These are phyloP conservation scores for Linaria vulgaris DNA, from an alignment of 257 asterid genomes.

Conservation along the genomic window DNA sequence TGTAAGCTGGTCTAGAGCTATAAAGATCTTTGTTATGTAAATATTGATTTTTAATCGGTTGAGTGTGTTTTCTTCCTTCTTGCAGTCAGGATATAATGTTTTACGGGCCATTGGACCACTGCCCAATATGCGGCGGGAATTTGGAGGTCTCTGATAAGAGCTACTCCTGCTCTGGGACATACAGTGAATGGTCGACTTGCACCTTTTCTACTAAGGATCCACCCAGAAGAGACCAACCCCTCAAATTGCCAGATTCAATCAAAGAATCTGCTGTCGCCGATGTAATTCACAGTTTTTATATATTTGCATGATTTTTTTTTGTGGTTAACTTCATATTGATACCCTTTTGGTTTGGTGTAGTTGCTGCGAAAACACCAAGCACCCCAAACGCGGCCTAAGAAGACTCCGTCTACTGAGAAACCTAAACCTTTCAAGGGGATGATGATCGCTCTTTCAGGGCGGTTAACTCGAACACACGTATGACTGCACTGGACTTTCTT, in stretches of 20 bases:
- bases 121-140: constrained; percentile 56
- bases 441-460: constrained; percentile 73
- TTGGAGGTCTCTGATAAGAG: constrained; percentile 31
- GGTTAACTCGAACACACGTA: constrained; percentile 69
- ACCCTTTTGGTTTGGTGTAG: constrained; percentile 33
- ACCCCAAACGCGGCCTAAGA: constrained; percentile 35
- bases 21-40: no score
- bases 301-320: no score
- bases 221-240: constrained; percentile 52
- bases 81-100: constrained; percentile 81
- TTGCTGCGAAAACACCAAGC: constrained; percentile 48
- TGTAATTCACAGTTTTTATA: constrained; percentile 30
- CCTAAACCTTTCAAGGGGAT: constrained; percentile 68
- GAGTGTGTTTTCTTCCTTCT: background rate
- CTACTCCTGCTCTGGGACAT: constrained; percentile 56
- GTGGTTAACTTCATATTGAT: background rate
- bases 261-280: constrained; percentile 43
- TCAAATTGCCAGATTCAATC: constrained; percentile 63
- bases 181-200: constrained; percentile 81
- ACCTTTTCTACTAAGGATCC: constrained; percentile 51
- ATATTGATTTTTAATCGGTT: no score
- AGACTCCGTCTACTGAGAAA: constrained; percentile 30
- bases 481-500: no score
- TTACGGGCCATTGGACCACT: constrained; percentile 57
- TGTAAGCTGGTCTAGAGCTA: no score